These are phyloP conservation scores for Luffa acutangula DNA, from an alignment of 306 rosid genomes.

Conservation along the genomic window DNA sequence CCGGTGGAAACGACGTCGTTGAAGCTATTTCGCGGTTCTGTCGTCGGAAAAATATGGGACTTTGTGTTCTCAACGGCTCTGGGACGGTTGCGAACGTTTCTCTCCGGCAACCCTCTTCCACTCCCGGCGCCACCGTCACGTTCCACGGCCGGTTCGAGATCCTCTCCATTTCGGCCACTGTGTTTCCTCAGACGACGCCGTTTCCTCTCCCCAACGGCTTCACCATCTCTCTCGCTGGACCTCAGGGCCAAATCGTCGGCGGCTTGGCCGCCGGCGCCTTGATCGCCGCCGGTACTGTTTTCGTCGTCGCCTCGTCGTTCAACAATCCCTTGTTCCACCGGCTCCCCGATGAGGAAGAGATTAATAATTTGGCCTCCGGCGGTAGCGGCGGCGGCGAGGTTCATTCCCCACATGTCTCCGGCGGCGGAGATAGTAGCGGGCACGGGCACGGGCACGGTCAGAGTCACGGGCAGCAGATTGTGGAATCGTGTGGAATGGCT, in stretches of 20 bases:
- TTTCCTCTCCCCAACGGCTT: conserved; percentile 39
- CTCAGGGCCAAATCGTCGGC: conserved; percentile 93
- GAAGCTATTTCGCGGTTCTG: conserved; percentile 60
- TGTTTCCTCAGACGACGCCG: conserved; percentile 30
- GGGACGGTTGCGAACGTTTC: conserved; percentile 82
- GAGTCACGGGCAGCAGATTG: conserved; percentile 17
- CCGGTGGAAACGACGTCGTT: conserved; percentile 75
- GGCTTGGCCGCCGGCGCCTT: conserved; percentile 57
- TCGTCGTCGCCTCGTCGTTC: conserved; percentile 58
- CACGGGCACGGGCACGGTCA: conserved; percentile 21
- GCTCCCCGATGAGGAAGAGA: conserved; percentile 51
- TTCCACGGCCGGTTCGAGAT: conserved; percentile 96
- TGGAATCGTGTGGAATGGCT: conserved; percentile 16
- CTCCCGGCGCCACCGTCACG: conserved; percentile 76
- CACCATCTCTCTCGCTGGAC: conserved; percentile 81
- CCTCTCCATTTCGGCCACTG: conserved; percentile 70
- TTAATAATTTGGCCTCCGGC: conserved; percentile 18
- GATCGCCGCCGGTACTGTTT: conserved; percentile 69
- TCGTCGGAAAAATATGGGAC: conserved; percentile 52
- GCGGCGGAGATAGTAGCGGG: conserved; percentile 13
- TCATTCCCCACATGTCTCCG: conserved; percentile 13
- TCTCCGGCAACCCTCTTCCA: conserved; percentile 70
- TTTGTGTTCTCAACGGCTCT: conserved; percentile 62
- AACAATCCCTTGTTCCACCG: conserved; percentile 62
- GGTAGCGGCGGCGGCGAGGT: conserved; percentile 20